Evolutionary conservation across 352 stramenopile genomes (phyloP).

Genomic region (Thraustochytrium sp.): DNA sequence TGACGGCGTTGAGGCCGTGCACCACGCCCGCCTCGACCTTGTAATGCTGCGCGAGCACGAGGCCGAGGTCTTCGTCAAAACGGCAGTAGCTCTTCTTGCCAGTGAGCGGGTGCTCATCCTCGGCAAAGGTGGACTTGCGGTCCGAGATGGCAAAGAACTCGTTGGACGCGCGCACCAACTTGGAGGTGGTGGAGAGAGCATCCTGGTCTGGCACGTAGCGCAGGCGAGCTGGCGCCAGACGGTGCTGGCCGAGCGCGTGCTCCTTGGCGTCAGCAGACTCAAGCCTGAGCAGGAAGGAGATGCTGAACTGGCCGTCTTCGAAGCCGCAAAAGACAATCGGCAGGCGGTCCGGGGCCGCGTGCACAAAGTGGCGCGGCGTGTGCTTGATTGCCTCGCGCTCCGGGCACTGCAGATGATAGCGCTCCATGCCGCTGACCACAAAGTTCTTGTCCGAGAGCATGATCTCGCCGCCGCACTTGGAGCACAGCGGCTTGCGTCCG

Average conservation of each 20-base stretch:
- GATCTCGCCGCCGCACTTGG: constrained; percentile 26
- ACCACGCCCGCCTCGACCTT: constrained; percentile 18
- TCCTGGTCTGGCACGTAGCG: constrained; percentile 15
- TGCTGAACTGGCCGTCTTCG: neutral
- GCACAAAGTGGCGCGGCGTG: constrained; percentile 31
- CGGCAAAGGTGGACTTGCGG: constrained; percentile 3
- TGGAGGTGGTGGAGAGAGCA: neutral
- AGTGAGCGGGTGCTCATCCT: constrained; percentile 1
- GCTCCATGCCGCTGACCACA: constrained; percentile 35
- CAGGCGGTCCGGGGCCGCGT: constrained; percentile 1
- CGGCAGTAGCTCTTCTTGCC: neutral
- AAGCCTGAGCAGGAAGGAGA: constrained; percentile 19
- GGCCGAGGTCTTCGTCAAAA: neutral
- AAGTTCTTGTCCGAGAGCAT: constrained; percentile 38
- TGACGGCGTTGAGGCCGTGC: neutral
- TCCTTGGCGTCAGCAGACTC: constrained; percentile 13
- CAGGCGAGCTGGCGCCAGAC: neutral
- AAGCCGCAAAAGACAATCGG: neutral
- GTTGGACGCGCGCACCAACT: neutral
- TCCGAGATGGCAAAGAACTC: constrained; percentile 8
- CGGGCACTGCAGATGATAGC: constrained; percentile 20
- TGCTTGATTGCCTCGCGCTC: constrained; percentile 4
- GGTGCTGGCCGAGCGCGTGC: constrained; percentile 28
- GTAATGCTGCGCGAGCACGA: constrained; percentile 23
- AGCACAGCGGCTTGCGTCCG: constrained; percentile 15